Evolutionary conservation across 441 rosid genomes (phyloP), one percentile per base, ranked within the genome.

Genomic region (Kokia cookei): DNA sequence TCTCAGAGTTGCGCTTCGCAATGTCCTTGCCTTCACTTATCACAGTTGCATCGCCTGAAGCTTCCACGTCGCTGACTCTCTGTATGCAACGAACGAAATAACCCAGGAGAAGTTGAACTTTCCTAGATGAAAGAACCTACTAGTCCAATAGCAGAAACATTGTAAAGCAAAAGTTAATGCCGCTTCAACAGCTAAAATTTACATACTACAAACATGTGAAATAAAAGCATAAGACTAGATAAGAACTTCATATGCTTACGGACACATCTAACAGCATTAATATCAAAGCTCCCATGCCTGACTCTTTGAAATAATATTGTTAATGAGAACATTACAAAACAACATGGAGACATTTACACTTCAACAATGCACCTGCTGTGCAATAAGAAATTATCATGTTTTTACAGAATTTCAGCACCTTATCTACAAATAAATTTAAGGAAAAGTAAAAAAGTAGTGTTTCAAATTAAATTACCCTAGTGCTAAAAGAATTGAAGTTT

Each of bases 51-150:
- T 78, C 83, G 24, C 53, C 81, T 32, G 86, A 73, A 80, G 70
- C 82, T 82, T 79, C 85, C 19, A 72, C 61, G 35, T 84, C 78
- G n/a, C 51, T 73, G 7, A 60, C 82, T 80, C 71, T 87, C 73
- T 69, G 78, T 75, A 91, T 85, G 78, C 84, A 81, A 67, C 88
- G 83, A 60, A 93, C 99, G 75, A 89, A 87, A 84, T 90, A 94
- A 50, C 99, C 99, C 78, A 93, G 84, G 32, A 91, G 81, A 68
- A 94, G 89, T 73, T 94, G 81, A 32, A 94, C 98, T 75, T 91
- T 93, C 82, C 99, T 84, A 60, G 98, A 86, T 13, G 78, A 80
- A 72, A 94, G 97, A 76, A 94, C 97, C 99, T 94, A 73, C 97
- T 94, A 73, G 76, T 58, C 72, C 73, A 79, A 75, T 62, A 29